A percentile compares a stretch with the other conserved stretches of the same genome.
These are phyloP conservation scores for Pichia membranifaciens DNA, from an alignment of 805 yeast species.

Conservation along the genomic window DNA sequence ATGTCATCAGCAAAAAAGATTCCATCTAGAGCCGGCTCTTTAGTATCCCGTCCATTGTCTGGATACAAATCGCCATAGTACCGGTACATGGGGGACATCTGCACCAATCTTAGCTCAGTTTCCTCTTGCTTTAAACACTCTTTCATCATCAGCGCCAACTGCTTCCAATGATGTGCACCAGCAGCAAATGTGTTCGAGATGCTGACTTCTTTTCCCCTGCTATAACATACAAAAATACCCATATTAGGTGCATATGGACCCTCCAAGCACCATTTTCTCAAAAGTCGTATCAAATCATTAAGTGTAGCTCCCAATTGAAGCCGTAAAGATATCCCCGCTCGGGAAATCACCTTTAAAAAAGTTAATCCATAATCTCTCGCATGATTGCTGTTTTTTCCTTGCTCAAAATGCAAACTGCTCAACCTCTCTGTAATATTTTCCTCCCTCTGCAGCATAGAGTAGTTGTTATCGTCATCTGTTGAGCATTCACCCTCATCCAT, in stretches of 20 bases:
- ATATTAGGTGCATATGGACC: conserved; percentile 10
- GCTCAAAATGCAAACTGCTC: neutral
- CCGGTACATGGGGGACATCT: conserved; percentile 14
- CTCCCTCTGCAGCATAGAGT: neutral
- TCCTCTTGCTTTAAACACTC: neutral
- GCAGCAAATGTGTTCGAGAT: conserved; percentile 1
- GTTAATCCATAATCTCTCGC: neutral
- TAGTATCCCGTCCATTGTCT: conserved; percentile 14
- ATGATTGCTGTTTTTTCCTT: neutral
- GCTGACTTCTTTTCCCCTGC: neutral
- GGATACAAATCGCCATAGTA: conserved; percentile 16
- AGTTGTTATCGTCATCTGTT: neutral
- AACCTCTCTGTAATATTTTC: neutral
- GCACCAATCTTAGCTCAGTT: conserved; percentile 1
- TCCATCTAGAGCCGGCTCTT: neutral
- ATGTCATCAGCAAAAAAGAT: neutral
- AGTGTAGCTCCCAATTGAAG: neutral
- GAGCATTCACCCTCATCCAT: no score
- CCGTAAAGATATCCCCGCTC: neutral
- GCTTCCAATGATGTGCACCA: neutral
- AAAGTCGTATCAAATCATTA: conserved; percentile 7
- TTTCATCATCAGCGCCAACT: conserved; percentile 4
- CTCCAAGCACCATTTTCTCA: conserved; percentile 14
- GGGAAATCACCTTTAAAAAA: neutral
- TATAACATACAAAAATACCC: neutral